phyloP scores from a whole-genome alignment of 441 rosid genomes.

The Melastoma candidum region DNA sequence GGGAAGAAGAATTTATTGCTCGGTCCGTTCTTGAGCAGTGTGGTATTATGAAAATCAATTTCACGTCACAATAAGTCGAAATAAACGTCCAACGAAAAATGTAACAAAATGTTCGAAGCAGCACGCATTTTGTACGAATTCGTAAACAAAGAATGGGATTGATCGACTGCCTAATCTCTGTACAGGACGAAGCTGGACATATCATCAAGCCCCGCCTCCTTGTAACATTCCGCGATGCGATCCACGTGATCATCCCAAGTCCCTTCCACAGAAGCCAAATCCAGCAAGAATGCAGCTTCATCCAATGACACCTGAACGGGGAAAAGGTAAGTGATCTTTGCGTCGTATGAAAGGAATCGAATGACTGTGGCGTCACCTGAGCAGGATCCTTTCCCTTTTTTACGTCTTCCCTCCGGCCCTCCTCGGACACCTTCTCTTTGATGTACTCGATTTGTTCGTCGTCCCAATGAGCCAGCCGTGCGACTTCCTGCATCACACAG shows the following conservation, averaged over 20 bases:
- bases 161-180: constrained; percentile 31
- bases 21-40: too few relatives aligned
- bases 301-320: constrained; percentile 54
- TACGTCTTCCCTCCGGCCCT: constrained; percentile 54
- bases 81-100: too few relatives aligned
- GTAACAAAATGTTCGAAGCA: too few relatives aligned
- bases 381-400: constrained; percentile 57
- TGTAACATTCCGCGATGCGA: constrained; percentile 52
- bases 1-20: too few relatives aligned
- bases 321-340: constrained; percentile 6
- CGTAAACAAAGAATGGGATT: too few relatives aligned
- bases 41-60: too few relatives aligned
- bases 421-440: constrained; percentile 54
- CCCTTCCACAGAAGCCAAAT: constrained; percentile 78
- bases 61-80: too few relatives aligned
- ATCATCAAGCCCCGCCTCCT: constrained; percentile 59
- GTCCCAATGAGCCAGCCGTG: constrained; percentile 66
- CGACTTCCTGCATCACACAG: constrained; percentile 47
- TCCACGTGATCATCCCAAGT: constrained; percentile 58
- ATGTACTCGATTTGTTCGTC: constrained; percentile 60
- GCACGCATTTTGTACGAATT: too few relatives aligned
- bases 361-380: constrained; percentile 34
- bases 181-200: constrained; percentile 46
- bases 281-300: constrained; percentile 75
- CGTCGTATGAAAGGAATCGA: neutral